A percentile compares a stretch with the other conserved stretches of the same genome.
These are phyloP conservation scores for Mycena galopus DNA, from an alignment of 768 basidiomycete genomes.

Conservation along the genomic window DNA sequence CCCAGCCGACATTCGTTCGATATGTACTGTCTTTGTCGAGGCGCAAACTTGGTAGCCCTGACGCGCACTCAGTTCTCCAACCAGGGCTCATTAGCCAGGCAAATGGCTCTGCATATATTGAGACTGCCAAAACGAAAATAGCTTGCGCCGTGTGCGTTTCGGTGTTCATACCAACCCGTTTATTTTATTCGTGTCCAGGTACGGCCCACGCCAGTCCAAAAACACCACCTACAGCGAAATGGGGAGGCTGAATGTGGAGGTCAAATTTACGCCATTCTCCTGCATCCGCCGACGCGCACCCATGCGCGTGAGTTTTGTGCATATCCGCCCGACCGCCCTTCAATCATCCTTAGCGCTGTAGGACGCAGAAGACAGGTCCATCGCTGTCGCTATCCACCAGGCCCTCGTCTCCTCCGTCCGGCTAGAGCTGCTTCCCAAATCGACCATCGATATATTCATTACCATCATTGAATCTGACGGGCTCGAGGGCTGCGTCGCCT, in stretches of 20 bases:
- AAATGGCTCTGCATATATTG: conserved; percentile 97
- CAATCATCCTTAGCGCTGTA: conserved; percentile 51
- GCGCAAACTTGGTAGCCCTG: background rate
- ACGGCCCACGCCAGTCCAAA: conserved; percentile 89
- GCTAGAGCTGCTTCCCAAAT: conserved; percentile 93
- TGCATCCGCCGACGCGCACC: conserved; percentile 83
- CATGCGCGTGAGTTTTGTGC: conserved; percentile 74
- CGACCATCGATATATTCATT: conserved; percentile 92
- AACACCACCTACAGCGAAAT: conserved; percentile 86
- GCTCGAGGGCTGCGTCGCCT: conserved; percentile 88
- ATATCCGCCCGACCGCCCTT: conserved; percentile 26
- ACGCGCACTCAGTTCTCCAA: conserved; percentile 75
- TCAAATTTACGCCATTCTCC: conserved; percentile 97
- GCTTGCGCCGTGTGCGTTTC: conserved; percentile 92
- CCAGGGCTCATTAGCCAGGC: conserved; percentile 93
- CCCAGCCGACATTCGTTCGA: conserved; percentile 80
- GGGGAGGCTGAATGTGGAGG: conserved; percentile 92
- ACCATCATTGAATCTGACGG: conserved; percentile 94
- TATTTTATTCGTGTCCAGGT: conserved; percentile 56
- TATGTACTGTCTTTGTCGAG: conserved; percentile 68
- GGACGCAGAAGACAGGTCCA: conserved; percentile 94
- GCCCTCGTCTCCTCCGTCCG: conserved; percentile 87
- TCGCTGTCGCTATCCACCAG: conserved; percentile 88
- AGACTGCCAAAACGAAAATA: conserved; percentile 91
- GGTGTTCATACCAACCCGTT: conserved; percentile 20